Evolutionary conservation across 2,329 filamentous ascomycete genomes (phyloP).

Genomic region (Aspergillus brunneoviolaceus): DNA sequence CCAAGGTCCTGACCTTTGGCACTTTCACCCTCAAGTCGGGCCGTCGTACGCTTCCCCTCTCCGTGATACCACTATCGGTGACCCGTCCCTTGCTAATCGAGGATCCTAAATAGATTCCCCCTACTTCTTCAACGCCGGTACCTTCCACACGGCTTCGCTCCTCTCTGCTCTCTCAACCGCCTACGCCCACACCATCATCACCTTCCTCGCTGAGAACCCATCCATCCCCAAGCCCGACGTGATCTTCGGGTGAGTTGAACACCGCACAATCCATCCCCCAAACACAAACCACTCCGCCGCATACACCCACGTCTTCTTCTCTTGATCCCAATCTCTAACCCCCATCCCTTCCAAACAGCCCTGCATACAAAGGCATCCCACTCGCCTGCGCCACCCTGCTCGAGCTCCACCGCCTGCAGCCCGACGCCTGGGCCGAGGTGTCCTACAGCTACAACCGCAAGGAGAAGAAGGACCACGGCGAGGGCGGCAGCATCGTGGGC

Average conservation of each 20-base stretch:
- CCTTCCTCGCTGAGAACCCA: slow-evolving; percentile 33
- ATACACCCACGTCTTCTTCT: background rate
- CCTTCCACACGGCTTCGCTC: slow-evolving; percentile 79
- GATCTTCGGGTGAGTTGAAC: slow-evolving; percentile 63
- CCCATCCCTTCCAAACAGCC: slow-evolving; percentile 33
- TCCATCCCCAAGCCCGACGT: slow-evolving; percentile 67
- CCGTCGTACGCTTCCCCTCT: slow-evolving; percentile 46
- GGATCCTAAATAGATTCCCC: slow-evolving; percentile 58
- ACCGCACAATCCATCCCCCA: background rate
- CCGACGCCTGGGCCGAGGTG: slow-evolving; percentile 61
- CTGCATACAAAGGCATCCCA: slow-evolving; percentile 96
- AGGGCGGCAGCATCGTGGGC: slow-evolving; percentile 90
- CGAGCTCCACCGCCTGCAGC: slow-evolving; percentile 70
- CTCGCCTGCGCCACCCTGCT: slow-evolving; percentile 76
- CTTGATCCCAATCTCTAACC: background rate
- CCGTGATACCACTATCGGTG: background rate
- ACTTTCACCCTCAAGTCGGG: slow-evolving; percentile 74
- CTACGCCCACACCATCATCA: slow-evolving; percentile 61
- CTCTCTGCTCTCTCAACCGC: slow-evolving; percentile 75
- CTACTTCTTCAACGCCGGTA: slow-evolving; percentile 97
- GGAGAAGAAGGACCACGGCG: slow-evolving; percentile 93
- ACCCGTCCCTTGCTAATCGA: background rate
- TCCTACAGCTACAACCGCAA: slow-evolving; percentile 95
- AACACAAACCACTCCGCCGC: background rate
- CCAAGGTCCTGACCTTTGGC: slow-evolving; percentile 25